These are phyloP conservation scores for Pyrenochaeta sp. DNA, from an alignment of 2,329 filamentous ascomycete species.

Conservation along the genomic window DNA sequence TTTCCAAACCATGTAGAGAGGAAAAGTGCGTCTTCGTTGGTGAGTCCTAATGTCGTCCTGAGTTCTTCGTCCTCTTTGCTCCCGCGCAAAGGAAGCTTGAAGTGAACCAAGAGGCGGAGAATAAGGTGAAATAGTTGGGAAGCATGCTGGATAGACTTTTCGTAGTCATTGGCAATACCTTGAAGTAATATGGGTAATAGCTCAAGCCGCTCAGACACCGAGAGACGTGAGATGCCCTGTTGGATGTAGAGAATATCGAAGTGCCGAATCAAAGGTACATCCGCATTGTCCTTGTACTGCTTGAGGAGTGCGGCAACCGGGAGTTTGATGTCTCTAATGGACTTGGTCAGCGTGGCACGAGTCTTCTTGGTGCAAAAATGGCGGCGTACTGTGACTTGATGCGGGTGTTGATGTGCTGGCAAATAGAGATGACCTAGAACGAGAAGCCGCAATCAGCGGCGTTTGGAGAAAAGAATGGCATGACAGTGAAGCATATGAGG, in stretches of 20 bases:
- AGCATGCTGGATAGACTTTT: slow-evolving; percentile 63
- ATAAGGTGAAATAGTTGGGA: slow-evolving; percentile 83
- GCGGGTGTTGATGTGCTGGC: slow-evolving; percentile 75
- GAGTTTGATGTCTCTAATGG: slow-evolving; percentile 68
- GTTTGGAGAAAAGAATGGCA: slow-evolving; percentile 6
- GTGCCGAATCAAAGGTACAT: slow-evolving; percentile 79
- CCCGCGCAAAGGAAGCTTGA: slow-evolving; percentile 77
- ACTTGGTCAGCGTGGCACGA: slow-evolving; percentile 15
- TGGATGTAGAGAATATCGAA: slow-evolving; percentile 91
- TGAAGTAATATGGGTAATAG: slow-evolving; percentile 75
- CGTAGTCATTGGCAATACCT: slow-evolving; percentile 69
- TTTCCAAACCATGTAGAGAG: slow-evolving; percentile 79
- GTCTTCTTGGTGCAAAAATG: not conserved
- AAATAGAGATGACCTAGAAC: slow-evolving; percentile 69
- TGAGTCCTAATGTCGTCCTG: slow-evolving; percentile 71
- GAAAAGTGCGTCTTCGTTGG: slow-evolving; percentile 75
- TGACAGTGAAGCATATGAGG: not conserved
- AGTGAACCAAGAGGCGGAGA: slow-evolving; percentile 75
- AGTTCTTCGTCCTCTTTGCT: slow-evolving; percentile 79
- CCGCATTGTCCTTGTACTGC: slow-evolving; percentile 81
- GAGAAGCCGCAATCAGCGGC: slow-evolving; percentile 43
- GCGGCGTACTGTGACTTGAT: slow-evolving; percentile 62
- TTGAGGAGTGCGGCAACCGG: slow-evolving; percentile 85
- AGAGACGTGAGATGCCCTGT: slow-evolving; percentile 75
- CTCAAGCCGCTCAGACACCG: slow-evolving; percentile 70